Evolutionary conservation across 1,284 basidiomycete genomes (phyloP).

Genomic region (Pseudozyma sp.): DNA sequence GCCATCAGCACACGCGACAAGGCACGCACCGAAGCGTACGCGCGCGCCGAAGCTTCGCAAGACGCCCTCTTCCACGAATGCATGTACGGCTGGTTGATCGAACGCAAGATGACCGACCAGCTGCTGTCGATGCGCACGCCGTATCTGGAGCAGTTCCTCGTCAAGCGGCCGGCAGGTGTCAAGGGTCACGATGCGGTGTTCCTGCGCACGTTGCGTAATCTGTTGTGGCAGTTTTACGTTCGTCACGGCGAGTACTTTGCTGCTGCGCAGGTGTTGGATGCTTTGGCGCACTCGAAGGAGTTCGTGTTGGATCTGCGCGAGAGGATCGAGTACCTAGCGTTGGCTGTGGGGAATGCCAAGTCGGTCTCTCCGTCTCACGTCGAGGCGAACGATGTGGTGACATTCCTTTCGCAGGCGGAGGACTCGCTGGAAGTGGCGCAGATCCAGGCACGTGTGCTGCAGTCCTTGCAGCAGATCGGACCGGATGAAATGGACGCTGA

Average conservation of each 20-base stretch:
- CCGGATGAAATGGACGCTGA: slow-evolving; percentile 70
- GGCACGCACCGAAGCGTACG: slow-evolving; percentile 53
- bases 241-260: slow-evolving; percentile 75
- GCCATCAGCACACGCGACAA: slow-evolving; percentile 59
- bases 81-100: slow-evolving; percentile 92
- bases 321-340: slow-evolving; percentile 68
- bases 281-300: slow-evolving; percentile 86
- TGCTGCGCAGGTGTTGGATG: slow-evolving; percentile 87
- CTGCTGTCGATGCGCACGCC: slow-evolving; percentile 77
- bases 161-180: slow-evolving; percentile 78
- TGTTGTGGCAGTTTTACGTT: slow-evolving; percentile 97
- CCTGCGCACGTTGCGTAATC: slow-evolving; percentile 75
- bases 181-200: slow-evolving; percentile 33
- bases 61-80: slow-evolving; percentile 95
- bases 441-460: slow-evolving; percentile 84
- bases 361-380: slow-evolving; percentile 50
- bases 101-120: slow-evolving; percentile 82
- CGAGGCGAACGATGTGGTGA: slow-evolving; percentile 85
- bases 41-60: slow-evolving; percentile 78
- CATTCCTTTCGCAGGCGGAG: slow-evolving; percentile 90
- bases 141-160: slow-evolving; percentile 87
- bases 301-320: slow-evolving; percentile 69
- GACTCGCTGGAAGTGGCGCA: slow-evolving; percentile 97
- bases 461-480: slow-evolving; percentile 66
- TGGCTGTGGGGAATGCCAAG: slow-evolving; percentile 95